These are phyloP conservation scores for Pythium folliculosum DNA, from an alignment of 352 stramenopile genomes.

Conservation along the genomic window DNA sequence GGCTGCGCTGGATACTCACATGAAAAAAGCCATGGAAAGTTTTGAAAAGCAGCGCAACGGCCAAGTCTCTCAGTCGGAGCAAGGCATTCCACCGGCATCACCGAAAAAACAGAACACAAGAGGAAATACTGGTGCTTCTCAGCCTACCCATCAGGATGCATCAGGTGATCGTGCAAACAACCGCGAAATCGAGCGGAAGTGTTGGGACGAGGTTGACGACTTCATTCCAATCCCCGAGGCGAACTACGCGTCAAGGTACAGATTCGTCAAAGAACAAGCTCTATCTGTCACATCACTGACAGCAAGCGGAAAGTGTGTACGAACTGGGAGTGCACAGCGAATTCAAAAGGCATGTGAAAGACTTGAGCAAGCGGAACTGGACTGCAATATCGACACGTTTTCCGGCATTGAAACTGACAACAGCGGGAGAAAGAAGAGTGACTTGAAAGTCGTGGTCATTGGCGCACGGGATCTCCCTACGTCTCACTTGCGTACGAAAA, in stretches of 20 bases:
- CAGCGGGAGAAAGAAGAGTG: slow-evolving; percentile 49
- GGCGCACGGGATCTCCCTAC: slow-evolving; percentile 58
- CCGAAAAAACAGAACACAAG: slow-evolving; percentile 12
- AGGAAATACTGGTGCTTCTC: background rate
- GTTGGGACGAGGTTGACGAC: slow-evolving; percentile 51
- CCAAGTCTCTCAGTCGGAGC: slow-evolving; percentile 16
- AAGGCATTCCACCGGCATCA: background rate
- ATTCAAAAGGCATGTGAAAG: slow-evolving; percentile 65
- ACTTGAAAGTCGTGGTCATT: slow-evolving; percentile 56
- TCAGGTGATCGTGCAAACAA: background rate
- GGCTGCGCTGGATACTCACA: slow-evolving; percentile 46
- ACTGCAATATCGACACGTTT: slow-evolving; percentile 48
- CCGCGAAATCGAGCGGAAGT: slow-evolving; percentile 31
- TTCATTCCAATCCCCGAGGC: slow-evolving; percentile 46
- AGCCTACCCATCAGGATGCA: background rate
- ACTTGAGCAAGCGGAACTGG: slow-evolving; percentile 42
- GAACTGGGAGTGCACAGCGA: slow-evolving; percentile 39
- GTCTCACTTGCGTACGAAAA: slow-evolving; percentile 67
- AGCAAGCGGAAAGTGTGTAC: slow-evolving; percentile 19
- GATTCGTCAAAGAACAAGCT: slow-evolving; percentile 37
- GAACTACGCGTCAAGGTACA: slow-evolving; percentile 49
- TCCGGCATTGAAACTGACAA: slow-evolving; percentile 68
- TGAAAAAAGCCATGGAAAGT: slow-evolving; percentile 40
- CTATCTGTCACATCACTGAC: slow-evolving; percentile 19
- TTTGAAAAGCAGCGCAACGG: slow-evolving; percentile 29